These are phyloP conservation scores for Danielia oregonensis DNA, from an alignment of 805 yeast genomes.

Conservation along the genomic window DNA sequence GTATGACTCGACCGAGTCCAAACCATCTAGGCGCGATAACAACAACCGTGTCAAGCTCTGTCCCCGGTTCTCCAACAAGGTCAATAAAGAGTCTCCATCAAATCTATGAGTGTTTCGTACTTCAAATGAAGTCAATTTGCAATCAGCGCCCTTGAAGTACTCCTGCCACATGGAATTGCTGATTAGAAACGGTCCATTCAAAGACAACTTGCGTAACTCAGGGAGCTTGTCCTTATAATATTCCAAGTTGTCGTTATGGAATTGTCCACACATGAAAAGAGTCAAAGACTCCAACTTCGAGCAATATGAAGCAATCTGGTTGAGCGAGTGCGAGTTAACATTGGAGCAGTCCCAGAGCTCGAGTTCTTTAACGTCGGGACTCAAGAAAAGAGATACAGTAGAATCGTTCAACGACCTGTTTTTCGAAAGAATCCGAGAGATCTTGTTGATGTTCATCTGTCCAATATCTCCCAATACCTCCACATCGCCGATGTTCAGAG, in stretches of 20 bases:
- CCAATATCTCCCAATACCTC: slow-evolving; percentile 90
- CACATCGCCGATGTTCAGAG: slow-evolving; percentile 65
- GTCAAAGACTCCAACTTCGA: slow-evolving; percentile 66
- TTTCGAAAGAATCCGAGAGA: slow-evolving; percentile 72
- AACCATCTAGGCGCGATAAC: slow-evolving; percentile 69
- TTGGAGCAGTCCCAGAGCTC: slow-evolving; percentile 94
- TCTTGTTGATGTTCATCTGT: slow-evolving; percentile 59
- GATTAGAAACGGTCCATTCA: slow-evolving; percentile 89
- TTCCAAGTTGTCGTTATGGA: slow-evolving; percentile 70
- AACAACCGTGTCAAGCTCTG: slow-evolving; percentile 51
- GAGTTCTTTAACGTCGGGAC: slow-evolving; percentile 50
- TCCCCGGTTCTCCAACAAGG: slow-evolving; percentile 58
- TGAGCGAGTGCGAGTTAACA: slow-evolving; percentile 59
- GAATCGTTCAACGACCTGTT: slow-evolving; percentile 74
- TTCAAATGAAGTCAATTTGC: slow-evolving; percentile 54
- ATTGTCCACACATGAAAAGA: slow-evolving; percentile 88
- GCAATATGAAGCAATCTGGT: slow-evolving; percentile 71
- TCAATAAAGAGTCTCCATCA: slow-evolving; percentile 57
- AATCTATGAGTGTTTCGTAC: slow-evolving; percentile 83
- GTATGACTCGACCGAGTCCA: slow-evolving; percentile 54
- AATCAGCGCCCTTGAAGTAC: slow-evolving; percentile 60
- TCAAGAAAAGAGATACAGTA: slow-evolving; percentile 71
- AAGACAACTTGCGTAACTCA: slow-evolving; percentile 49
- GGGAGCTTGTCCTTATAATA: slow-evolving; percentile 60
- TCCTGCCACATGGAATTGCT: slow-evolving; percentile 73